Evolutionary conservation across 2,329 filamentous ascomycete species (phyloP), one percentile per base, ranked within the genome.

Genomic region (Colletotrichum incanum): DNA sequence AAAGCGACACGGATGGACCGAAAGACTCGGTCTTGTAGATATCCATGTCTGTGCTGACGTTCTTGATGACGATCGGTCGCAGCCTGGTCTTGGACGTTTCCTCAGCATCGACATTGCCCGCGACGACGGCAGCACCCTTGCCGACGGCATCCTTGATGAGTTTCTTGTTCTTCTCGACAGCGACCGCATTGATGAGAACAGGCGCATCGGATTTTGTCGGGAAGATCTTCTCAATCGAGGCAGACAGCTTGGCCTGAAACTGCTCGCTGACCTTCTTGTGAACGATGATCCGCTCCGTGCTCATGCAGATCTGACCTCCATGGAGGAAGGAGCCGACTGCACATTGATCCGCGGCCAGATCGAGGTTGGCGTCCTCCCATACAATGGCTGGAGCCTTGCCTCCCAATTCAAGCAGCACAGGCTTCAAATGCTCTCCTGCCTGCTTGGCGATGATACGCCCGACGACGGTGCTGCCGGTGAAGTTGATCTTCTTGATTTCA

Each of bases 251-350:
- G 54, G 80, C 76, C 71, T 85, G 84, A 72, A 91, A 91, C n/a
- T 82, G 79, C 1, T 78, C 78, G 11, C 78, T 80, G 52, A 91
- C 75, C 28, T 82, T 80, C 71, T 84, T 83, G 79, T 90, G 88
- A 4, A 91, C 86, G 11, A 91, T 77, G 41, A 96, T 92, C 37
- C 91, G 89, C 82, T 97, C 94, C 0, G 94, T 96, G 23, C 89
- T 88, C 94, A 97, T 96, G 86, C 94, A 97, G 56, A 96, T 90
- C 83, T 97, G 94, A 0, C 94, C 94, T 2, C 86, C 85, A 79
- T 96, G 89, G 72, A 94, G 77, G 78, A 95, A 95, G 0, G 93
- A 86, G 4, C 94, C 94, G 1, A 93, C 80, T 0, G 90, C 90
- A 76, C 92, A 93, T 76, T 91, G 88, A 16, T 86, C 80, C 0